Base-by-base conservation (phyloP, 129 eudicot genomes). In the Saposhnikovia divaricata region DNA sequence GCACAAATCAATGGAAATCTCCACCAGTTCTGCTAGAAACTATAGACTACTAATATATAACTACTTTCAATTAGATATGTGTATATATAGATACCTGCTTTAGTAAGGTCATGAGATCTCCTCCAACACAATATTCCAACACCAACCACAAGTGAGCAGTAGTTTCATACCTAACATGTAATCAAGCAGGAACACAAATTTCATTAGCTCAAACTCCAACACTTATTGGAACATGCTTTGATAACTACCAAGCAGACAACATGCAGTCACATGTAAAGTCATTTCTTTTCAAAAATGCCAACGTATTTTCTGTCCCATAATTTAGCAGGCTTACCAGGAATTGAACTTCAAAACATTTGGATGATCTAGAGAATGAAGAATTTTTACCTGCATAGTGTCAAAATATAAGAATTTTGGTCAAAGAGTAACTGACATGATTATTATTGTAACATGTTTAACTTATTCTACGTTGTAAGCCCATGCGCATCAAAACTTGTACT, bases 91-190 rank as follows among this genome's bases (percentile, higher is more conserved):
- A 50, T 80, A 92, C 99, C 99, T 95, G 99, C 70, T 89, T 87
- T 69, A 95, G 81, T 82, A 95, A 95, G 77, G 92, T 90, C 92
- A 88, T 79, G 78, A 95, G 96, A 78, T 95, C 96, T 83, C 99
- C 99, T 65, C 99, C 99, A 79, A 95, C 97, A 80, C 99, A 95
- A 85, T 95, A 95, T 81, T 95, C 99, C 88, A 95, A 77, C 71
- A 95, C 90, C 84, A 95, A 82, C 99, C 99, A 95, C 80, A 95
- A 78, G 82, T 90, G 99, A 83, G 99, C 94, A 76, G 94, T 86
- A 59, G 99, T 92, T 85, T 95, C 99, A 81, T 95, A 95, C 99
- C 99, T 95, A 85, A 34, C 75, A 61, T 45, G 61, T 27, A 18
- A 38, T 84, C 45, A 28, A 61, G 45, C 75, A 40, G 6, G 55